Evolutionary conservation across 2,329 filamentous ascomycete genomes (phyloP).

Genomic region (Teratosphaeria gauchensis): DNA sequence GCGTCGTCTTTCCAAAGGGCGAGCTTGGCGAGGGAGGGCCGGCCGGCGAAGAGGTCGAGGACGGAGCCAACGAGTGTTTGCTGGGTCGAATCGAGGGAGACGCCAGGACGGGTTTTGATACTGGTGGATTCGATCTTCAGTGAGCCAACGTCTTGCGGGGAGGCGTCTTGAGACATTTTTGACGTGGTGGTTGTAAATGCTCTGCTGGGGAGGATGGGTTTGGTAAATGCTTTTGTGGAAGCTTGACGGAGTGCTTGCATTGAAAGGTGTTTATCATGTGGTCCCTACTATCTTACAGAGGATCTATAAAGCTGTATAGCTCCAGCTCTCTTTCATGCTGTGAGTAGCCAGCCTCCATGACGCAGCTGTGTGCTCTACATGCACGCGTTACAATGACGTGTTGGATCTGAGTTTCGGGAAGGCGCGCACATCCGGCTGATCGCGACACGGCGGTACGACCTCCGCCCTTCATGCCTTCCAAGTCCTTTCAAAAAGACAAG

Average conservation of each 20-base stretch:
- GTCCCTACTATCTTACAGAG: neutral
- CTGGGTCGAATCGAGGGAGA: slow-evolving; percentile 42
- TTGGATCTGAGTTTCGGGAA: neutral
- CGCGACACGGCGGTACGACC: too few relatives aligned
- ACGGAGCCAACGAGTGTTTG: slow-evolving; percentile 48
- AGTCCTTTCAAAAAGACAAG: too few relatives aligned
- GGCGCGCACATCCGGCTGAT: too few relatives aligned
- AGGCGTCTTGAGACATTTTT: slow-evolving; percentile 12
- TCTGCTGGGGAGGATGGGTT: neutral
- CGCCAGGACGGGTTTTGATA: slow-evolving; percentile 43
- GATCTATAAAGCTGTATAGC: neutral
- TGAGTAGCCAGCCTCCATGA: neutral
- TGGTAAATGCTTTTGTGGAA: neutral
- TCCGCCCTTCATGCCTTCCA: too few relatives aligned
- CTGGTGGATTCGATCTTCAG: slow-evolving; percentile 46
- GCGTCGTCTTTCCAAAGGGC: slow-evolving; percentile 50
- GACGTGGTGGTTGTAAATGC: neutral
- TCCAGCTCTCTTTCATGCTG: neutral
- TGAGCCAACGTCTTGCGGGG: slow-evolving; percentile 15
- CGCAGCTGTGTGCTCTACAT: neutral
- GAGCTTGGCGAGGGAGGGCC: slow-evolving; percentile 50
- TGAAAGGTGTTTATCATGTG: neutral
- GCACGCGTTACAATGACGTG: neutral
- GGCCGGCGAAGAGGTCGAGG: slow-evolving; percentile 53
- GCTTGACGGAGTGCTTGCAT: neutral